These are phyloP conservation scores for Nannochloris sp. DNA, from an alignment of 139 green algal species.

Conservation along the genomic window DNA sequence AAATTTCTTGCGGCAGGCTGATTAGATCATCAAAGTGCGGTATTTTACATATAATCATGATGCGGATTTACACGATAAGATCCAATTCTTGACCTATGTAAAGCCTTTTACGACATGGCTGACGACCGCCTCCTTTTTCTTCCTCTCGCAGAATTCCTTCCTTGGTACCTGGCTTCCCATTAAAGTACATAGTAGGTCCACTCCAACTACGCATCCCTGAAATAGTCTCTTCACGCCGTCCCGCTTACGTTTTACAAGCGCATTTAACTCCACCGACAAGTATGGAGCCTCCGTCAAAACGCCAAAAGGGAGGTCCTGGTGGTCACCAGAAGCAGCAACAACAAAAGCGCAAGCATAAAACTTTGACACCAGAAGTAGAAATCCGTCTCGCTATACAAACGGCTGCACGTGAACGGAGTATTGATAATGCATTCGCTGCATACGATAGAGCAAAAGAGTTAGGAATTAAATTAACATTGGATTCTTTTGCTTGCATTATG, in stretches of 20 bases:
- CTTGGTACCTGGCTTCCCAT: too few relatives aligned
- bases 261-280: neutral
- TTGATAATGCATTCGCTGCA: slow-evolving; percentile 17
- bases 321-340: neutral
- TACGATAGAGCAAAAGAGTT: slow-evolving; percentile 27
- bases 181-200: neutral
- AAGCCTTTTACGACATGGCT: too few relatives aligned
- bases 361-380: neutral
- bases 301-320: neutral
- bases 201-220: neutral
- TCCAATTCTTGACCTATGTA: too few relatives aligned
- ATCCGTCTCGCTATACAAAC: slow-evolving; percentile 15
- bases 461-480: slow-evolving; percentile 6
- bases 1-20: neutral
- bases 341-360: neutral
- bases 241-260: neutral
- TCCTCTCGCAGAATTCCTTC: too few relatives aligned
- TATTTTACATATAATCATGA: too few relatives aligned
- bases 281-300: neutral
- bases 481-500: slow-evolving; percentile 29
- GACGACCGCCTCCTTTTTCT: too few relatives aligned
- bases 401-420: slow-evolving; percentile 16
- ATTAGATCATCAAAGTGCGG: neutral
- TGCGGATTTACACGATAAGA: too few relatives aligned
- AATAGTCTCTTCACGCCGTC: neutral